Evolutionary conservation across 345 rosid genomes (phyloP).

Genomic region (Punica granatum): DNA sequence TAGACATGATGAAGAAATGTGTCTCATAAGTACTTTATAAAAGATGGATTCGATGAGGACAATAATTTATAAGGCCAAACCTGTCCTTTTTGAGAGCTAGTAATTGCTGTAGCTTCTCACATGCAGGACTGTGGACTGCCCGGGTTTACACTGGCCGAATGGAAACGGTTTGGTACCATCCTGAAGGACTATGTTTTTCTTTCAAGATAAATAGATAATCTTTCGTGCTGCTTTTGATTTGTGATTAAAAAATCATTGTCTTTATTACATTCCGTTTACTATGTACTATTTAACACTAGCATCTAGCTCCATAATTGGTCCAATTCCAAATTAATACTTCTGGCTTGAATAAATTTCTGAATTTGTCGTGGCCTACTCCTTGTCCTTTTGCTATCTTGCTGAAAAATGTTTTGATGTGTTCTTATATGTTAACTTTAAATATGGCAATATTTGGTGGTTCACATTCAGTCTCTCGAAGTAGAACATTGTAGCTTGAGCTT

Average conservation of each 20-base stretch:
- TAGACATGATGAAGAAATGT: too few relatives aligned
- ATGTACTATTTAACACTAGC: not conserved
- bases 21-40: too few relatives aligned
- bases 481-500: too few relatives aligned
- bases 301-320: not conserved
- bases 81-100: constrained; percentile 2
- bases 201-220: not conserved
- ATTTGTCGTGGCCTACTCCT: not conserved
- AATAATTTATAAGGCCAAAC: not conserved
- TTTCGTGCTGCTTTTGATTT: not conserved
- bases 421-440: too few relatives aligned
- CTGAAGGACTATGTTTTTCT: constrained; percentile 55
- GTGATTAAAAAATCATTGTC: not conserved
- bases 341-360: not conserved
- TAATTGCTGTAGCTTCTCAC: not conserved
- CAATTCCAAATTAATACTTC: not conserved
- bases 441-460: too few relatives aligned
- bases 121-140: constrained; percentile 92
- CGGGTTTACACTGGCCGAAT: constrained; percentile 88
- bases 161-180: constrained; percentile 70
- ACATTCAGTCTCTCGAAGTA: too few relatives aligned
- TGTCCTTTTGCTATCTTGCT: not conserved
- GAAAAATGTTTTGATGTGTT: not conserved
- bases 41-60: not conserved
- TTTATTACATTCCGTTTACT: not conserved